These are phyloP conservation scores for Eucalyptus cloeziana DNA, from an alignment of 345 rosid species.

Conservation along the genomic window DNA sequence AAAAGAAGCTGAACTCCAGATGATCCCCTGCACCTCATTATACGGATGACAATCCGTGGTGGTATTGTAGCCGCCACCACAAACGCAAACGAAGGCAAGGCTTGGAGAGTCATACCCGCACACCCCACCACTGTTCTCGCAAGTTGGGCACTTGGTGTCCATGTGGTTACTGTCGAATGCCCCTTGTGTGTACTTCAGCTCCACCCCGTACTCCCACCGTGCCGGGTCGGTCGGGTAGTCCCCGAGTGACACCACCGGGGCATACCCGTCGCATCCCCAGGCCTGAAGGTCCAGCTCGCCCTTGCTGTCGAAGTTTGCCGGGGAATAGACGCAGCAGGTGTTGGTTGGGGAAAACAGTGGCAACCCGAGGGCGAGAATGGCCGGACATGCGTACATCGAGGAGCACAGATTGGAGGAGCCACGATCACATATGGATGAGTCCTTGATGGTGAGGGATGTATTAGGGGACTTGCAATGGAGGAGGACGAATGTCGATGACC, in stretches of 20 bases:
- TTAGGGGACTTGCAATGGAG: slow-evolving; percentile 24
- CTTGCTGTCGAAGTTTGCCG: slow-evolving; percentile 27
- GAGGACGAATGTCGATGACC: slow-evolving; percentile 32
- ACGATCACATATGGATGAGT: slow-evolving; percentile 19
- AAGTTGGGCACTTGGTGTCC: slow-evolving; percentile 20
- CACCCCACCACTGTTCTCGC: slow-evolving; percentile 28
- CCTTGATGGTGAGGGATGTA: slow-evolving; percentile 22
- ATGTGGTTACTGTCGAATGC: slow-evolving; percentile 27
- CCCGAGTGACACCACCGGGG: slow-evolving; percentile 14
- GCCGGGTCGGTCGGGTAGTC: slow-evolving; percentile 30
- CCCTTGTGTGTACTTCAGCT: slow-evolving; percentile 22
- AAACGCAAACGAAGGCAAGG: slow-evolving; percentile 22
- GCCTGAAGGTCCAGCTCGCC: slow-evolving; percentile 23
- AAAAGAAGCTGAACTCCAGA: not conserved
- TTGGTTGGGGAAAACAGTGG: slow-evolving; percentile 25
- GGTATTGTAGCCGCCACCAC: slow-evolving; percentile 16
- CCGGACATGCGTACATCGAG: slow-evolving; percentile 28
- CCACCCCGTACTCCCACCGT: slow-evolving; percentile 35
- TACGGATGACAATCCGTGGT: slow-evolving; percentile 13
- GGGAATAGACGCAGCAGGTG: slow-evolving; percentile 43
- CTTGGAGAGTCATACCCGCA: slow-evolving; percentile 22
- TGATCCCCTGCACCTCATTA: not conserved
- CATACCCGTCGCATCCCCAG: slow-evolving; percentile 17
- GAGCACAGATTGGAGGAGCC: slow-evolving; percentile 33
- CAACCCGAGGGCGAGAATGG: slow-evolving; percentile 17